Conservation (phyloP, 2,329 filamentous ascomycete species). For the Atkinsonella hypoxylon region DNA sequence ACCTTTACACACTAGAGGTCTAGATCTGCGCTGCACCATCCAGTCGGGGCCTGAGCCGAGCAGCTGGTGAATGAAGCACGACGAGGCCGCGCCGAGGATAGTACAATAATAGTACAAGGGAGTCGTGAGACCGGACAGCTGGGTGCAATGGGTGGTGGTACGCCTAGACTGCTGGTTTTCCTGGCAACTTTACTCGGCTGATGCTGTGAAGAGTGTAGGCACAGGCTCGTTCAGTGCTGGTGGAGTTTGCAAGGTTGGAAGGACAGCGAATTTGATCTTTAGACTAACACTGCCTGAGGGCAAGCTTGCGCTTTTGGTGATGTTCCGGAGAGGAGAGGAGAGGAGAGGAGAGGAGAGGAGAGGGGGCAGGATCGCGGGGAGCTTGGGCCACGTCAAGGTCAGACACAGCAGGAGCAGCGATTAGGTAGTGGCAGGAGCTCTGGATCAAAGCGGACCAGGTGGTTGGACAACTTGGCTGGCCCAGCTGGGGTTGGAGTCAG, state of each 20-base stretch:
- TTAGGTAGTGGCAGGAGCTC: conserved; percentile 1
- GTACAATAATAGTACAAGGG: no score
- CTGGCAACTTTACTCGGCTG: no score
- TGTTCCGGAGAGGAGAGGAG: no score
- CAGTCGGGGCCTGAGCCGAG: neutral
- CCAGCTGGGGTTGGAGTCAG: neutral
- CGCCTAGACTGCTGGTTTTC: no score
- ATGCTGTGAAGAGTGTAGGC: neutral
- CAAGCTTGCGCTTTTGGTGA: no score
- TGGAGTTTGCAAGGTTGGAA: no score
- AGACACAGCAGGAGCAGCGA: neutral
- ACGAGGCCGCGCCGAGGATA: neutral
- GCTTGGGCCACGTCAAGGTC: conserved; percentile 2
- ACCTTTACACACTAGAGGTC: neutral
- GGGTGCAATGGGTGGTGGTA: no score
- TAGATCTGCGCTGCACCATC: neutral
- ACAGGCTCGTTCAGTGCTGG: no score
- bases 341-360: no score
- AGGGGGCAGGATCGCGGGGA: neutral
- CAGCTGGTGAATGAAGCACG: neutral
- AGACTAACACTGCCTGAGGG: no score
- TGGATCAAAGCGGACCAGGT: neutral
- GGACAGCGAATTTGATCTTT: no score
- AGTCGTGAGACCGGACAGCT: neutral
- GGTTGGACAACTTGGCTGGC: no score